Conservation (phyloP, 352 stramenopile genomes). For the Phytophthora kernoviae region DNA sequence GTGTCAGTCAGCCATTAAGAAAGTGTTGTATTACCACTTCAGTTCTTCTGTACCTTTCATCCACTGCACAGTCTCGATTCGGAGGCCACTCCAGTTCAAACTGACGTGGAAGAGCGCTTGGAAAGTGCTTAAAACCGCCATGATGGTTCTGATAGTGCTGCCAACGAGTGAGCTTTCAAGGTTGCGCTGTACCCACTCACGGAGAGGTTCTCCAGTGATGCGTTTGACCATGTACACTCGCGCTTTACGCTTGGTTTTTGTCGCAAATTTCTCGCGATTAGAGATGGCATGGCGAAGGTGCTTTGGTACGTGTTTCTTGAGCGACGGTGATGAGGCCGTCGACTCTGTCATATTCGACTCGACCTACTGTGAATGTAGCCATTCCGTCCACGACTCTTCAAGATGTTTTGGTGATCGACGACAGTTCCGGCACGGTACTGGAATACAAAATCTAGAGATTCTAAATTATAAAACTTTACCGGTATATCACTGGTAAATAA, state of each 20-base stretch:
- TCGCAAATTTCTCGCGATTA: constrained; percentile 22
- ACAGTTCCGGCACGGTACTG: too few species aligned
- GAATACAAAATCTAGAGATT: too few species aligned
- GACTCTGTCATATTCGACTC: constrained; percentile 17
- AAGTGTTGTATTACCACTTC: neutral
- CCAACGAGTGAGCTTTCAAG: constrained; percentile 67
- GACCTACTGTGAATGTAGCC: too few species aligned
- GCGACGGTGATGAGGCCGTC: constrained; percentile 2
- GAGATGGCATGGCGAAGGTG: constrained; percentile 41
- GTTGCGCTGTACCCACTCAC: constrained; percentile 77
- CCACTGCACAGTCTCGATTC: constrained; percentile 31
- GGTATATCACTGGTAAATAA: too few species aligned
- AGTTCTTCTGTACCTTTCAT: constrained; percentile 46
- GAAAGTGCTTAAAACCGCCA: constrained; percentile 65
- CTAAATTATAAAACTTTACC: too few species aligned
- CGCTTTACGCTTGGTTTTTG: constrained; percentile 29
- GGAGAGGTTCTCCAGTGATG: constrained; percentile 49
- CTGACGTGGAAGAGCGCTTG: constrained; percentile 70
- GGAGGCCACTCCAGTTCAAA: constrained; percentile 60
- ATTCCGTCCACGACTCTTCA: neutral
- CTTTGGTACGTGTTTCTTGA: constrained; percentile 40
- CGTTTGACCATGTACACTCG: constrained; percentile 41
- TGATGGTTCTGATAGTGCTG: constrained; percentile 40
- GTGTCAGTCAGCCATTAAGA: neutral
- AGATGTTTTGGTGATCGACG: neutral